Percentiles rank a stretch among this genome's conserved stretches.
Evolutionary conservation across 2,329 filamentous ascomycete species (phyloP).

Genomic region (Trichoderma endophyticum): DNA sequence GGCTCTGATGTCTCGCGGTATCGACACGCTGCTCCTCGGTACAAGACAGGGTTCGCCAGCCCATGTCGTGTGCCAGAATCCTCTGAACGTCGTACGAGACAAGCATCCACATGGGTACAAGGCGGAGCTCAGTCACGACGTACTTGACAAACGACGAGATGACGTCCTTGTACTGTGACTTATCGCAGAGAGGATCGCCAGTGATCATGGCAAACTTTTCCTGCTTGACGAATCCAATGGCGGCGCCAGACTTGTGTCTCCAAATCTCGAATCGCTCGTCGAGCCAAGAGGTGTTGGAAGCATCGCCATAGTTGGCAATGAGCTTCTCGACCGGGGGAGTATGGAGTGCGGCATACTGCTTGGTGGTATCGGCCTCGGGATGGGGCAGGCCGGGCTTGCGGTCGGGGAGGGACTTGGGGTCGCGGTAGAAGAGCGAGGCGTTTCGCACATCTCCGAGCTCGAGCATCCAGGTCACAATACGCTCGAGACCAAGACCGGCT

Average conservation of each 20-base stretch:
- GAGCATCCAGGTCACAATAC: constrained; percentile 80
- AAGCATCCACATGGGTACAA: constrained; percentile 86
- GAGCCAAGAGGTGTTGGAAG: constrained; percentile 89
- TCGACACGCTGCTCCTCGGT: constrained; percentile 87
- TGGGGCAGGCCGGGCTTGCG: constrained; percentile 69
- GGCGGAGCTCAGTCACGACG: constrained; percentile 63
- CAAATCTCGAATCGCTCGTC: constrained; percentile 86
- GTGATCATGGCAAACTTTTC: constrained; percentile 78
- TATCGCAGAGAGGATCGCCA: constrained; percentile 82
- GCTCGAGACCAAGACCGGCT: constrained; percentile 85
- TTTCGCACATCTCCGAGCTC: constrained; percentile 86
- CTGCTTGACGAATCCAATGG: constrained; percentile 76
- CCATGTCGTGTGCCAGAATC: constrained; percentile 73
- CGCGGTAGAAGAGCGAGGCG: constrained; percentile 81
- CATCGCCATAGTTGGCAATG: constrained; percentile 93
- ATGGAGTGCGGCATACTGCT: constrained; percentile 46
- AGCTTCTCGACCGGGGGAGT: constrained; percentile 78
- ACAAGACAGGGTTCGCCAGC: constrained; percentile 86
- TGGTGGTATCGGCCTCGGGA: constrained; percentile 76
- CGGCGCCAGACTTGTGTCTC: constrained; percentile 81
- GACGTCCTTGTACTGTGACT: constrained; percentile 69
- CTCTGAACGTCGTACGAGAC: constrained; percentile 77
- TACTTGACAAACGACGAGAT: constrained; percentile 72
- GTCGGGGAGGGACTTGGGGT: constrained; percentile 80
- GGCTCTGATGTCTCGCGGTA: constrained; percentile 64